A percentile compares a stretch with the other conserved stretches of the same genome.
phyloP scores from a whole-genome alignment of 345 rosid species.

The Pistacia vera region DNA sequence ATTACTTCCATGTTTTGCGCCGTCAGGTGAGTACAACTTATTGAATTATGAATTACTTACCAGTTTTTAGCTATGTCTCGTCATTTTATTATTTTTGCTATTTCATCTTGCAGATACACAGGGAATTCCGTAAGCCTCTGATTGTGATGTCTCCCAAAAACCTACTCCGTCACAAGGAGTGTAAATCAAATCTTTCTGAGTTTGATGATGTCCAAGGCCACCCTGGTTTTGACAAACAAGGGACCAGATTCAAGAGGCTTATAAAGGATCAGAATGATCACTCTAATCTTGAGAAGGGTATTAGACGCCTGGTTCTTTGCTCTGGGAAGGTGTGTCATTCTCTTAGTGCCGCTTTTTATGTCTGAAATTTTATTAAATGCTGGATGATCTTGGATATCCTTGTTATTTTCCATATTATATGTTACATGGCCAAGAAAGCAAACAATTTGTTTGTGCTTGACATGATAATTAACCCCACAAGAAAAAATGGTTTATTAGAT shows the following conservation, averaged over 20 bases:
- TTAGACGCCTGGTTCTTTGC: slow-evolving; percentile 84
- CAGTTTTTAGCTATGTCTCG: neutral
- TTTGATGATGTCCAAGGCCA: slow-evolving; percentile 96
- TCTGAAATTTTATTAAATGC: neutral
- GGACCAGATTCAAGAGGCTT: slow-evolving; percentile 89
- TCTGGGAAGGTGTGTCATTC: slow-evolving; percentile 74
- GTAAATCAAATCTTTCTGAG: slow-evolving; percentile 92
- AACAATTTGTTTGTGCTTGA: neutral
- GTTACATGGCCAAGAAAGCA: neutral
- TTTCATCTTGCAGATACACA: slow-evolving; percentile 59
- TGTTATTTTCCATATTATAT: neutral
- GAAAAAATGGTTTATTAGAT: neutral
- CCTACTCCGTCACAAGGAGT: slow-evolving; percentile 86
- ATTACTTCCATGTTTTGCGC: slow-evolving; percentile 80
- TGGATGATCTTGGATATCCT: neutral
- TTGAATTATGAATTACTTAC: slow-evolving; percentile 3
- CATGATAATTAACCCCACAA: neutral
- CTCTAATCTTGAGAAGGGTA: slow-evolving; percentile 82
- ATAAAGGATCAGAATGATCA: slow-evolving; percentile 87
- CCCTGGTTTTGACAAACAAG: slow-evolving; percentile 95
- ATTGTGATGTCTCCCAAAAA: slow-evolving; percentile 91
- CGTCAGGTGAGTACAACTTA: slow-evolving; percentile 62
- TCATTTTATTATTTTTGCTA: slow-evolving; percentile 8
- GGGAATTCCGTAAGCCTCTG: slow-evolving; percentile 90
- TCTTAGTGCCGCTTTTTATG: neutral